A percentile compares a stretch with the other conserved stretches of the same genome.
phyloP scores from a whole-genome alignment of 768 basidiomycete genomes.

The Flagelloscypha sp. region DNA sequence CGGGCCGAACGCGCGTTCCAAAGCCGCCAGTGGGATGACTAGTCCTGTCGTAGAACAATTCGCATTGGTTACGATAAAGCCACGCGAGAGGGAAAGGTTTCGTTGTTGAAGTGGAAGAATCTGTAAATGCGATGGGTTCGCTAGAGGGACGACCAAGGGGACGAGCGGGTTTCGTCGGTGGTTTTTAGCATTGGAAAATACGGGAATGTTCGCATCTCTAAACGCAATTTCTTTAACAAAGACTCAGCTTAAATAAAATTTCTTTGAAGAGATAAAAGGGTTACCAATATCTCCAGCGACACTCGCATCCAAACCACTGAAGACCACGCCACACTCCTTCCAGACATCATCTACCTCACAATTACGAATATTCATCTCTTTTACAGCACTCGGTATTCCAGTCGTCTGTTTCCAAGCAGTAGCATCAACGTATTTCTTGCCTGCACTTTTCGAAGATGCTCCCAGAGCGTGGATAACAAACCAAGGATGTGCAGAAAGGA shows the following conservation, averaged over 20 bases:
- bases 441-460: constrained; percentile 82
- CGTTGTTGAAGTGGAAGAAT: constrained; percentile 80
- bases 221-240: constrained; percentile 67
- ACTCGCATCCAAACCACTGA: constrained; percentile 94
- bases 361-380: constrained; percentile 43
- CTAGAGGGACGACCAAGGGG: constrained; percentile 93
- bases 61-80: constrained; percentile 97
- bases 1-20: constrained; percentile 91
- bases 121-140: constrained; percentile 79
- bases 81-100: constrained; percentile 59
- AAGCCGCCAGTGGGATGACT: constrained; percentile 83
- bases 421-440: constrained; percentile 66
- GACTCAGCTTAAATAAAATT: constrained; percentile 4
- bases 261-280: constrained; percentile 9
- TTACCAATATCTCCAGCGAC: constrained; percentile 92
- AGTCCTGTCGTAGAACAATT: constrained; percentile 96
- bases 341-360: too few relatives aligned
- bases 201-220: constrained; percentile 76
- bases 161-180: constrained; percentile 87
- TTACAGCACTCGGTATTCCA: constrained; percentile 60
- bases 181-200: constrained; percentile 98
- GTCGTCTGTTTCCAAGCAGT: constrained; percentile 83
- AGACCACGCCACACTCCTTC: constrained; percentile 76
- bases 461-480: constrained; percentile 83
- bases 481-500: constrained; percentile 85